Evolutionary conservation across 2,329 filamentous ascomycete species (phyloP), one percentile per base, ranked within the genome.

Genomic region (Dactylellina parvicollis): DNA sequence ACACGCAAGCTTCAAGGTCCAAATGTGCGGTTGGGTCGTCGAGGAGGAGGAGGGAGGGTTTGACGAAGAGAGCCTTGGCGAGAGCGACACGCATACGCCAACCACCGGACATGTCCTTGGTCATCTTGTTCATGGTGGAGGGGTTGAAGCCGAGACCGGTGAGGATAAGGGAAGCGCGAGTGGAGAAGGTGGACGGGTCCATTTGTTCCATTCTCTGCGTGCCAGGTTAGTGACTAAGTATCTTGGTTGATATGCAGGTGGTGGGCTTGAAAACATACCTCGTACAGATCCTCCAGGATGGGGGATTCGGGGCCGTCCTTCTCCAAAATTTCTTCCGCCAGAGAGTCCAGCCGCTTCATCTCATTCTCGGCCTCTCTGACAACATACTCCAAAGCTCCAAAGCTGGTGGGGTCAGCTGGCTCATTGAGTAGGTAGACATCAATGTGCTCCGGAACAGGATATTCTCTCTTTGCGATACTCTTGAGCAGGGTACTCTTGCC

Each of bases 81-180:
- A 99, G 89, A 67, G 95, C 95, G 71, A 99, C 95, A 87, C 96
- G 92, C 95, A 99, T 99, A 86, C 94, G 89, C 95, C 95, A 99
- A 79, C 95, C 95, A 92, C 95, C 95, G 77, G 95, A 99, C 96
- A 99, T 99, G 82, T 99, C 96, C 88, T 98, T 99, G 79, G 96
- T 99, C 89, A 96, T 97, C 88, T 99, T 99, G 83, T 96, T 85
- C 80, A 99, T 98, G 65, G 96, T 99, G 78, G 83, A 84, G 86
- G 98, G 98, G 89, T 99, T 96, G 88, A 99, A 99, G 77, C 95
- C 95, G 71, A 99, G 90, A 92, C 95, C 95, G 64, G 95, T 99
- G 78, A 99, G 83, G 81, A 99, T 99, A 77, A 97, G 89, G 64
- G 94, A 96, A 74, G 95, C 95, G 80, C 95, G 92, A 75, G 94